These are phyloP conservation scores for Hapsidospora chrysogenum DNA, from an alignment of 495 filamentous ascomycete genomes.

Conservation along the genomic window DNA sequence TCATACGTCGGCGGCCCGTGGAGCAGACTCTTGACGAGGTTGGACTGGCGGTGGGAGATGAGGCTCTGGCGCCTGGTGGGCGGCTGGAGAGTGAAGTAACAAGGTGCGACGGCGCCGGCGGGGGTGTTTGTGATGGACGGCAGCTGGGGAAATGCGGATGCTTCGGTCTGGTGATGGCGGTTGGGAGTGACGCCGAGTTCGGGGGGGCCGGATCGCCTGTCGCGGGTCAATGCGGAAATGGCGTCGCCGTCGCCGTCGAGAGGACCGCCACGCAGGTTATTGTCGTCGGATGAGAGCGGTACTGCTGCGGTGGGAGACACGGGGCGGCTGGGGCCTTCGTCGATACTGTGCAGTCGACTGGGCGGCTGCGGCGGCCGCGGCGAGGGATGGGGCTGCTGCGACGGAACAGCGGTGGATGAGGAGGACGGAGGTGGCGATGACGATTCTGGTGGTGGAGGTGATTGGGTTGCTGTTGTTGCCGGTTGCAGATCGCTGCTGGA, in stretches of 20 bases:
- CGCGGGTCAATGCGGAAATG: neutral
- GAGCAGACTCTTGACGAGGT: constrained; percentile 29
- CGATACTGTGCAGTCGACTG: neutral
- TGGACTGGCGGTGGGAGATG: constrained; percentile 27
- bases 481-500: neutral
- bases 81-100: constrained; percentile 3
- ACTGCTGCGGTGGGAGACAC: too few relatives aligned
- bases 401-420: too few relatives aligned
- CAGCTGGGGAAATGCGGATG: constrained; percentile 1
- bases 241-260: neutral
- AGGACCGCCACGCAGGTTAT: too few relatives aligned
- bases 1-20: constrained; percentile 15
- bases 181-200: constrained; percentile 1
- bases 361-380: neutral
- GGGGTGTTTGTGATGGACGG: constrained; percentile 2
- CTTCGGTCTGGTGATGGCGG: neutral
- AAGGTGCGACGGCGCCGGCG: neutral
- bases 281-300: too few relatives aligned
- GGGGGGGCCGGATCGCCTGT: neutral
- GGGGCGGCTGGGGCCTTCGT: neutral
- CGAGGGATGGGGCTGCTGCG: neutral
- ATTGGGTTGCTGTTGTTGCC: neutral
- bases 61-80: constrained; percentile 25
- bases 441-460: neutral
- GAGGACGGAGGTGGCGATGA: neutral